Evolutionary conservation across 2,329 filamentous ascomycete genomes (phyloP).

Genomic region (Calcarisporium arbuscula): DNA sequence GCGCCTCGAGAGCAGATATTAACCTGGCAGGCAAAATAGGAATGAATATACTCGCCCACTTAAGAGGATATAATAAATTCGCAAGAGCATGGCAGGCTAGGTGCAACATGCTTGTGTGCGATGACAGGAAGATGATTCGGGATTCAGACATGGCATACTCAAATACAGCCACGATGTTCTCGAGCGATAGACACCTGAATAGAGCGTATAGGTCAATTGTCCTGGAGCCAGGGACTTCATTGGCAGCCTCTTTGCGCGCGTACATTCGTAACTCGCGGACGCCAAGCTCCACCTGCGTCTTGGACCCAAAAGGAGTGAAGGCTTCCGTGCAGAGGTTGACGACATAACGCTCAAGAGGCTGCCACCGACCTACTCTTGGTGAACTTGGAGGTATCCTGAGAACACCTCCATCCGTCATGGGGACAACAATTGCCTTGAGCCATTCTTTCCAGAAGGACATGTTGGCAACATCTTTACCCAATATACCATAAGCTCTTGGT

Average conservation of each 20-base stretch:
- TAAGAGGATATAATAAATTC: slow-evolving; percentile 80
- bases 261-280: slow-evolving; percentile 87
- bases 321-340: slow-evolving; percentile 96
- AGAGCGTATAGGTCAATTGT: slow-evolving; percentile 90
- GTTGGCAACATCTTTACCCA: slow-evolving; percentile 76
- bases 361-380: slow-evolving; percentile 87
- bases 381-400: slow-evolving; percentile 81
- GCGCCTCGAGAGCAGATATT: slow-evolving; percentile 85
- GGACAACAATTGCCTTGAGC: slow-evolving; percentile 87
- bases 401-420: slow-evolving; percentile 85
- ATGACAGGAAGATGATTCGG: slow-evolving; percentile 91
- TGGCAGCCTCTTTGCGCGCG: slow-evolving; percentile 83
- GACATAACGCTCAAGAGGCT: slow-evolving; percentile 92
- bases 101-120: slow-evolving; percentile 93
- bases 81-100: slow-evolving; percentile 82
- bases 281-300: slow-evolving; percentile 89
- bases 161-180: slow-evolving; percentile 87
- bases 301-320: slow-evolving; percentile 83
- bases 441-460: slow-evolving; percentile 98
- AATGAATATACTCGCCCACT: slow-evolving; percentile 93
- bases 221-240: slow-evolving; percentile 87
- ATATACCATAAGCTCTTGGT: slow-evolving; percentile 84
- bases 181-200: slow-evolving; percentile 82
- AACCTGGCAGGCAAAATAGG: slow-evolving; percentile 82
- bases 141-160: slow-evolving; percentile 92